These are phyloP conservation scores for Blastocystis sp. DNA, from an alignment of 352 stramenopile species.

Conservation along the genomic window DNA sequence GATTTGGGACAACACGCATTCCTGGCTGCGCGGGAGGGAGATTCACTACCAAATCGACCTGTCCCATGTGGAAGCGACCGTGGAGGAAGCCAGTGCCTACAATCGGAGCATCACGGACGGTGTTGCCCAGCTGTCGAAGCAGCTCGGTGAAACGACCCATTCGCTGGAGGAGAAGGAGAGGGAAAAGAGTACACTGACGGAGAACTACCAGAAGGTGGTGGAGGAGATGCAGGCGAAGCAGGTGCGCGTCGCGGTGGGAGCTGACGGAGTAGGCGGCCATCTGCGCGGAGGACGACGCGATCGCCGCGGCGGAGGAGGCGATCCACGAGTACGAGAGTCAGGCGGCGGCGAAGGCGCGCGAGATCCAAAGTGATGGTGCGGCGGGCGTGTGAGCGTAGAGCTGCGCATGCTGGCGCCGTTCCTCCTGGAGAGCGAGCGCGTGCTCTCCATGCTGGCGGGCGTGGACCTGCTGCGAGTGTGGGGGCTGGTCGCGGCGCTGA, in stretches of 20 bases:
- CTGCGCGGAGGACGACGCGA: background rate
- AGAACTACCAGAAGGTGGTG: background rate
- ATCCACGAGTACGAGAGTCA: background rate
- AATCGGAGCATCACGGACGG: background rate
- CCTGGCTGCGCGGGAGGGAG: background rate
- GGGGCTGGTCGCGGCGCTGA: background rate
- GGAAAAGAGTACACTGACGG: background rate
- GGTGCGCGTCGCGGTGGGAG: background rate
- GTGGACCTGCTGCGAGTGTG: slow-evolving; percentile 27
- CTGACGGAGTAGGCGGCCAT: background rate
- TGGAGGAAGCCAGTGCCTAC: background rate
- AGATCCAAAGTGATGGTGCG: too few species aligned
- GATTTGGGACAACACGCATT: slow-evolving; percentile 33
- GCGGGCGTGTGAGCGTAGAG: too few species aligned
- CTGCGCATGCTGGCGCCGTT: background rate
- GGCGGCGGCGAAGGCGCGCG: too few species aligned
- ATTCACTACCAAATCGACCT: background rate
- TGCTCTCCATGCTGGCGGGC: slow-evolving; percentile 13
- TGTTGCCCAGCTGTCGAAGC: too few species aligned
- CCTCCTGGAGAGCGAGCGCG: slow-evolving; percentile 5
- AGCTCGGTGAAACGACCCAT: background rate
- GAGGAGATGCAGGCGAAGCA: background rate
- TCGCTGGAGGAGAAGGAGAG: slow-evolving; percentile 8
- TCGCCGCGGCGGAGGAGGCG: background rate
- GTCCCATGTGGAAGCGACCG: background rate